Evolutionary conservation across 805 yeast genomes (phyloP), one percentile per base, ranked within the genome.

Genomic region (Maudiozyma turicensis): DNA sequence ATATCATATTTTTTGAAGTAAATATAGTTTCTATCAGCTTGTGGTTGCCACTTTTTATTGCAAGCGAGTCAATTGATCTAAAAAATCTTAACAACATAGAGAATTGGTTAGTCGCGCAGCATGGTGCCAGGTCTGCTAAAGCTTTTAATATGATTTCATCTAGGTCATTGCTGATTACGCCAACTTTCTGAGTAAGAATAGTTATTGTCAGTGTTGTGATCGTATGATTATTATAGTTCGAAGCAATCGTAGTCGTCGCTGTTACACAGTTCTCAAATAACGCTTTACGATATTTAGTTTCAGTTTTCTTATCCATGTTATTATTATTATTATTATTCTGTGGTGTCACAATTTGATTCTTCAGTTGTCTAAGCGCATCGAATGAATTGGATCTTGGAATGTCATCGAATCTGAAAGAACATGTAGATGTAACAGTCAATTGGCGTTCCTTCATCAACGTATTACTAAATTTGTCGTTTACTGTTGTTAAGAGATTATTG

Each of bases 141-240:
- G 89, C 90, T 38, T 74, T 69, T 30, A 86, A 66, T 40, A 86
- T 74, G 32, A 75, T 62, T 1, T 70, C 67, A 40, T 84, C 85
- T 43, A 81, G 68, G 26, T 76, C 75, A 13, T 77, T 68, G 15
- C 81, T 75, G 15, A 71, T 69, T 7, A 64, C 66, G 46, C 63
- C 72, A 5, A 82, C 71, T 59, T 89, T 90, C 62, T 90, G 97
- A 11, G 86, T 79, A 49, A 93, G 72, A 38, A 93, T 81, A 0
- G 96, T 83, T 11, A 86, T 81, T 0, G 95, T 82, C 54, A 93
- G 73, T 3, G 85, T 81, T 14, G 85, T 78, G 32, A 91, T 84
- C 14, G 86, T 76, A 49, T 79, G 81, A 54, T 85, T 93, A 42
- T 78, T 74, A 58, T 86, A 84, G 33, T 73, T 72, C 30, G 77